Conservation (phyloP, 2,329 filamentous ascomycete species). For the Periconia macrospinosa region DNA sequence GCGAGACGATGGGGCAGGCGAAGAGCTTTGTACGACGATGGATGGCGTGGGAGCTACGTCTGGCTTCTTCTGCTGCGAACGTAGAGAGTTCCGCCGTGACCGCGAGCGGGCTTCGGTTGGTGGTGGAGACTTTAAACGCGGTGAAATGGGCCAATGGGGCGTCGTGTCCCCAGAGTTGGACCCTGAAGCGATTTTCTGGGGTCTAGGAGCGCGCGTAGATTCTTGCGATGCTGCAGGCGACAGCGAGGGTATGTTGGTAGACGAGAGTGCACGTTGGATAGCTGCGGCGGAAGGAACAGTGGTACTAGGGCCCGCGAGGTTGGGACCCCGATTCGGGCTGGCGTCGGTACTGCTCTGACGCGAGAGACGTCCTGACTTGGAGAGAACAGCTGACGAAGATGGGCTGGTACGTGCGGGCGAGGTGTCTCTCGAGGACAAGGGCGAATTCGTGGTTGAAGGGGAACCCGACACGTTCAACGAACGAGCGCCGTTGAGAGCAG, state of each 20-base stretch:
- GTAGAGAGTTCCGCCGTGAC: conserved; percentile 49
- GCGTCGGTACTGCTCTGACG: conserved; percentile 51
- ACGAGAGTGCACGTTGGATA: conserved; percentile 68
- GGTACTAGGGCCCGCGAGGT: conserved; percentile 35
- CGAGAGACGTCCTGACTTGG: conserved; percentile 37
- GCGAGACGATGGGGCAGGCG: conserved; percentile 42
- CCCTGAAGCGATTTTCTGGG: conserved; percentile 62
- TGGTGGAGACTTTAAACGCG: conserved; percentile 75
- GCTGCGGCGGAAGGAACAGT: conserved; percentile 63
- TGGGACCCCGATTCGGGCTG: conserved; percentile 44
- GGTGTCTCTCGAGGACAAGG: conserved; percentile 51
- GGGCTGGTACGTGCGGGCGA: conserved; percentile 44
- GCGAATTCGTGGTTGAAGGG: conserved; percentile 46
- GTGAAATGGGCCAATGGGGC: conserved; percentile 76
- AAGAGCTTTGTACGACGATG: conserved; percentile 50
- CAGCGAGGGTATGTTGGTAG: conserved; percentile 68
- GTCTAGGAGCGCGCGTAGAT: conserved; percentile 62
- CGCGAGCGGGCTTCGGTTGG: conserved; percentile 50
- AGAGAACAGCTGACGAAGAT: conserved; percentile 17
- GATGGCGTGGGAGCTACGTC: conserved; percentile 41
- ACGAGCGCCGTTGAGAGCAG: conserved; percentile 26
- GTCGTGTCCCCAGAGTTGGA: conserved; percentile 54
- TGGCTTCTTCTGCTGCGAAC: conserved; percentile 37
- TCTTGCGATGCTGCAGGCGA: conserved; percentile 63
- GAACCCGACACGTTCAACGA: conserved; percentile 35